phyloP scores from a whole-genome alignment of 208 protist genomes.

The Trypanosomatidae sp. region DNA sequence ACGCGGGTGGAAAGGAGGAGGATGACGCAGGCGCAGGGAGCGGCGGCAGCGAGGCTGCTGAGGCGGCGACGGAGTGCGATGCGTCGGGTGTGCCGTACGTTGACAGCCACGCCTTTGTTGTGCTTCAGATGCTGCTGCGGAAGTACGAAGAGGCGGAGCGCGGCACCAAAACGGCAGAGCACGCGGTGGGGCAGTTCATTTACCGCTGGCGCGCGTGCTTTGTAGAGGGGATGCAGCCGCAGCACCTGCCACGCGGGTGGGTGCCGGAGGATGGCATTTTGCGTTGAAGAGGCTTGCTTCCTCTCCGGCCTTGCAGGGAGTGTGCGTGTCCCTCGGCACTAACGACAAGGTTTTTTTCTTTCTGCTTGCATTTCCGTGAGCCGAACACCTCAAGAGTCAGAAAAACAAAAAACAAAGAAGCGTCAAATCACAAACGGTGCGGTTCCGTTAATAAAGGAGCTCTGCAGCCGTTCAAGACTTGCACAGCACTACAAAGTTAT shows the following conservation, averaged over 20 bases:
- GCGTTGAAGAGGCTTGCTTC: no score
- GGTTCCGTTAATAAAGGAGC: no score
- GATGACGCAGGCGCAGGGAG: constrained; percentile 8
- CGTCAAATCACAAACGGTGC: no score
- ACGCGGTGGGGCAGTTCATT: constrained; percentile 64
- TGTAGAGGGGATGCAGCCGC: constrained; percentile 34
- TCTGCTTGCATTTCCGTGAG: no score
- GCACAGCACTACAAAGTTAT: no score
- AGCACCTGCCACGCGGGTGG: constrained; percentile 52
- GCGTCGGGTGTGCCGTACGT: constrained; percentile 22
- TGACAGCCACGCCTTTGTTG: constrained; percentile 57
- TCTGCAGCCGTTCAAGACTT: no score
- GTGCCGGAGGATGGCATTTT: constrained; percentile 55
- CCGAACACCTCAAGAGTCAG: no score
- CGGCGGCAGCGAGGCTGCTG: neutral
- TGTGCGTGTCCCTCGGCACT: no score
- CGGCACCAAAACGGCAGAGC: constrained; percentile 27
- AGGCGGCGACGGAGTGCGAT: neutral
- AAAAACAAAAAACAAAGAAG: no score
- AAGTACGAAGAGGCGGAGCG: constrained; percentile 29
- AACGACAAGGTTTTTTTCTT: no score
- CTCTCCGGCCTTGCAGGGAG: no score
- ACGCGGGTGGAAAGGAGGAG: no score
- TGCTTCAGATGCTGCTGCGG: constrained; percentile 42
- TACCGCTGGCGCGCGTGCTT: constrained; percentile 54